These are phyloP conservation scores for Obba rivulosa DNA, from an alignment of 768 basidiomycete species.

Conservation along the genomic window DNA sequence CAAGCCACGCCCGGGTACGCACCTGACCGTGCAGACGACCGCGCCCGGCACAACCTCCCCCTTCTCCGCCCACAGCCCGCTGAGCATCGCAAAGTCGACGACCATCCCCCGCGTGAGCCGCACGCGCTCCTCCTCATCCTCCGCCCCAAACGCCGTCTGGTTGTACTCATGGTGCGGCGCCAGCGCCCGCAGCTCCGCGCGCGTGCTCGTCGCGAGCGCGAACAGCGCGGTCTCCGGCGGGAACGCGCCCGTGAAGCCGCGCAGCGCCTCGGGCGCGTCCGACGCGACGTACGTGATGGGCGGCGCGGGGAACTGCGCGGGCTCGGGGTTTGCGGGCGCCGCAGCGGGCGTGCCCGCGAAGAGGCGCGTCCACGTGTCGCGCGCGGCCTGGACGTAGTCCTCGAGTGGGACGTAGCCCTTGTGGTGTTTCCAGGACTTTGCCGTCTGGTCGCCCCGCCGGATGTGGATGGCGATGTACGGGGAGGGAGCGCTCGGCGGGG, in stretches of 20 bases:
- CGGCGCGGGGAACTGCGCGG: slow-evolving; percentile 19
- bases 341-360: slow-evolving; percentile 21
- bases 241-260: slow-evolving; percentile 39
- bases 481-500: background rate
- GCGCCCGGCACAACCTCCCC: slow-evolving; percentile 44
- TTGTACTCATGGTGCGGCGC: slow-evolving; percentile 50
- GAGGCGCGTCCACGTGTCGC: slow-evolving; percentile 34
- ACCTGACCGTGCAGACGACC: slow-evolving; percentile 57
- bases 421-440: slow-evolving; percentile 39
- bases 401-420: slow-evolving; percentile 40
- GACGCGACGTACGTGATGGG: slow-evolving; percentile 55
- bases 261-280: slow-evolving; percentile 43
- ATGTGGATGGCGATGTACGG: slow-evolving; percentile 56
- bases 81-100: slow-evolving; percentile 62
- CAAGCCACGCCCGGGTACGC: slow-evolving; percentile 9
- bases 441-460: slow-evolving; percentile 54
- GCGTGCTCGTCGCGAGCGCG: slow-evolving; percentile 38
- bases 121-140: slow-evolving; percentile 36
- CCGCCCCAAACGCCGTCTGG: slow-evolving; percentile 43
- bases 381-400: slow-evolving; percentile 41
- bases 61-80: slow-evolving; percentile 51
- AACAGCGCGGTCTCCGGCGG: slow-evolving; percentile 32
- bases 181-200: slow-evolving; percentile 38
- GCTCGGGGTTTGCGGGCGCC: background rate
- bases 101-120: slow-evolving; percentile 58